Evolutionary conservation across 140 eudicot species (phyloP), one percentile per base, ranked within the genome.

Genomic region (Senecio squalidus): DNA sequence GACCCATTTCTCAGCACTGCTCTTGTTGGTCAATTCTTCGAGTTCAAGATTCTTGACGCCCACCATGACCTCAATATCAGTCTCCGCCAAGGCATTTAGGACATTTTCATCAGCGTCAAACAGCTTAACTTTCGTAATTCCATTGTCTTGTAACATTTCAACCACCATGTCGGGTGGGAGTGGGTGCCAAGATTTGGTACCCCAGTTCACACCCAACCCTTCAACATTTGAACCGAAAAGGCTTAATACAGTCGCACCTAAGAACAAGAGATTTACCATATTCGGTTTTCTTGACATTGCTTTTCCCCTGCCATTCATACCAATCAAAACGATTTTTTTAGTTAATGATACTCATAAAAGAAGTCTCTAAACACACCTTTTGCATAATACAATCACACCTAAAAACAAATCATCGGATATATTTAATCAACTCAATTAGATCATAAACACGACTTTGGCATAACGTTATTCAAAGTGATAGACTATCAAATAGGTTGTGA

Each of bases 171-270:
- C 70, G 0, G 76, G 74, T 18, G 79, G 71, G 25, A 80, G 49
- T 27, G 45, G 61, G 49, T 76, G 86, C n/a, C 59, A 15, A 28
- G 76, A 31, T 11, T 55, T 43, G 33, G 79, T 67, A 2, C 82
- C 85, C 86, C 82, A 80, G 45, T 80, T 80, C 69, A 80, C 82
- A 33, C 82, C 86, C 55, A 80, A 47, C 18, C 82, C 79, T 23
- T 67, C 64, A 44, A 76, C 82, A 52, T 20, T 18, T 13, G 38
- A 45, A 43, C 41, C 67, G 54, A 47, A 39, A 48, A 74, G 33
- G 59, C 9, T 51, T 51, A 59, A 66, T 6, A 53, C 29, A 43
- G 62, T 15, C 17, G 43, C 56, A 45, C 69, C 16, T 27, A 60
- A 31, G 60, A 67, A 36, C 54, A 67, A 46, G 9, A 61, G 24